Percentiles rank a stretch among this genome's conserved stretches.
These are phyloP conservation scores for Juglanconis sp. DNA, from an alignment of 2,329 filamentous ascomycete genomes.

Conservation along the genomic window DNA sequence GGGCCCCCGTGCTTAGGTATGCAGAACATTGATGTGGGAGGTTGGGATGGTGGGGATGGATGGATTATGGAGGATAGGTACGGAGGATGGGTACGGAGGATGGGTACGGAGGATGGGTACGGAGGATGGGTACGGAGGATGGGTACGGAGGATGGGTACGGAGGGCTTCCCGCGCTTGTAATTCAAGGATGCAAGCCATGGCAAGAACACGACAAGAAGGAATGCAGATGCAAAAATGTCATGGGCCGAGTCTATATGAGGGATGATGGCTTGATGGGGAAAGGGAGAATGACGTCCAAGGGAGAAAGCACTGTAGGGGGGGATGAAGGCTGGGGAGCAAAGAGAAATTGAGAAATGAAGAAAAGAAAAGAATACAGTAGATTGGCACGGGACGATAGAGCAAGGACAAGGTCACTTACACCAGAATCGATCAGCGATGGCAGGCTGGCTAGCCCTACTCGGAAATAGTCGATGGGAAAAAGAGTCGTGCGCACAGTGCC, in stretches of 20 bases:
- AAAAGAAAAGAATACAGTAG: slow-evolving; percentile 9
- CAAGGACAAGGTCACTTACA: slow-evolving; percentile 18
- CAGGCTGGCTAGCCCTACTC: background rate
- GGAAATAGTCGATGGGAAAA: background rate
- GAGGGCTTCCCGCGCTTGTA: background rate
- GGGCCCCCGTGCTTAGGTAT: background rate
- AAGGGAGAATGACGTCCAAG: slow-evolving; percentile 1
- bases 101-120: background rate
- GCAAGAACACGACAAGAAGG: slow-evolving; percentile 1
- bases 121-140: background rate
- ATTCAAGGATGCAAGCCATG: slow-evolving; percentile 8
- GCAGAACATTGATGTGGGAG: background rate
- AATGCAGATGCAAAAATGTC: background rate
- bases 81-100: background rate
- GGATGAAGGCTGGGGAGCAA: background rate
- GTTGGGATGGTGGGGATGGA: background rate
- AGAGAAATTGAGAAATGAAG: background rate
- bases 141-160: background rate
- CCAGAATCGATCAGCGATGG: slow-evolving; percentile 3
- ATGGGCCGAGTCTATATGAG: background rate
- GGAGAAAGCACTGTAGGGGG: background rate
- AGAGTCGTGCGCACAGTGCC: slow-evolving; percentile 10
- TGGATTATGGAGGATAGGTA: too few relatives aligned
- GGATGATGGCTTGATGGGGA: background rate
- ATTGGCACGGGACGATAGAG: slow-evolving; percentile 14